Percentiles rank a stretch among this genome's conserved stretches.
Evolutionary conservation across 2,329 filamentous ascomycete species (phyloP).

Genomic region (Nothophoma quercina): DNA sequence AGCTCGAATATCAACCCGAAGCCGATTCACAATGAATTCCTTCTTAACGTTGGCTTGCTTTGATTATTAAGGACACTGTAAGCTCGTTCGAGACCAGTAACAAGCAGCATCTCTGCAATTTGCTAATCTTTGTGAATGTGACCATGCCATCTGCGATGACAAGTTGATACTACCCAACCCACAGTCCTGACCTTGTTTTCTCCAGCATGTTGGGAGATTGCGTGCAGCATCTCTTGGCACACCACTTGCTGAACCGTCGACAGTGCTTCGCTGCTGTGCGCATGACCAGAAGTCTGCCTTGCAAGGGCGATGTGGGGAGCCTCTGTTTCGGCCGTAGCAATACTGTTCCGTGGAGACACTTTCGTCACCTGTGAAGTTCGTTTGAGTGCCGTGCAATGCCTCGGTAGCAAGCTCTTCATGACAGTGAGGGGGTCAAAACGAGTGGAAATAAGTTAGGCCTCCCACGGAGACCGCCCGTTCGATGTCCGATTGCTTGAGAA

Average conservation of each 20-base stretch:
- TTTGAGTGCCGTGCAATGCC: not conserved
- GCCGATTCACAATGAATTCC: too few relatives aligned
- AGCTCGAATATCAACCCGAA: too few relatives aligned
- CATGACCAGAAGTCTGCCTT: constrained; percentile 1
- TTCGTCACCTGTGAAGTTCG: not conserved
- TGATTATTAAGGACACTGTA: too few relatives aligned
- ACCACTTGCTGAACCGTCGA: not conserved
- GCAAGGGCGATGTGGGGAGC: not conserved
- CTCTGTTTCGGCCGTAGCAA: not conserved
- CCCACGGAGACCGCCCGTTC: not conserved
- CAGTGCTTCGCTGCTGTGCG: not conserved
- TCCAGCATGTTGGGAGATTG: too few relatives aligned
- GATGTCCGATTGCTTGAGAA: not conserved
- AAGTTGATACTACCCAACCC: too few relatives aligned
- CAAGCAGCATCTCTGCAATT: too few relatives aligned
- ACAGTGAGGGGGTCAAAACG: not conserved
- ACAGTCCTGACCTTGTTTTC: too few relatives aligned
- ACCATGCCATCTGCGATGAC: too few relatives aligned
- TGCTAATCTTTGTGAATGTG: too few relatives aligned
- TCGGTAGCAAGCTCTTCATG: not conserved
- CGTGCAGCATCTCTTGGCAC: not conserved
- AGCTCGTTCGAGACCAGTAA: too few relatives aligned
- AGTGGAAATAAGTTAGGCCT: constrained; percentile 13
- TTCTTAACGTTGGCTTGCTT: too few relatives aligned
- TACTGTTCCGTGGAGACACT: not conserved